Percentiles rank a stretch among this genome's conserved stretches.
Conservation (phyloP, 805 yeast genomes). For the Candida pseudofarinosa region DNA sequence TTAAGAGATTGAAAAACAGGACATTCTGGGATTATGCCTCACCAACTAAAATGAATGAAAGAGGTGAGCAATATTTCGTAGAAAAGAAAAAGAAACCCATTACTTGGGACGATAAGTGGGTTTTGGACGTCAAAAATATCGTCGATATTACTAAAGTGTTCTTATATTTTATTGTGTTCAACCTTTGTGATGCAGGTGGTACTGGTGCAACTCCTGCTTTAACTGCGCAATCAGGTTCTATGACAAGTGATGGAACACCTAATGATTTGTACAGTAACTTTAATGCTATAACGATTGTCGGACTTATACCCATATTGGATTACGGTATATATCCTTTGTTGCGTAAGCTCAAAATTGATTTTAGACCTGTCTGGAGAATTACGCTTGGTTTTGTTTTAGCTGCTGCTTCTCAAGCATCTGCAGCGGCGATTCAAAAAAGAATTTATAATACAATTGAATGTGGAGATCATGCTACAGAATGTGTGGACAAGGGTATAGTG, state of each 20-base stretch:
- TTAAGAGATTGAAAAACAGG: conserved; percentile 35
- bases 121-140: conserved; percentile 42
- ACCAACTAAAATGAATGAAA: conserved; percentile 40
- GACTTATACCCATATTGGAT: conserved; percentile 49
- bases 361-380: conserved; percentile 44
- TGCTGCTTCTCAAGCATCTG: conserved; percentile 44
- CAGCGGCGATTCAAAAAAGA: conserved; percentile 47
- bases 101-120: conserved; percentile 44
- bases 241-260: conserved; percentile 51
- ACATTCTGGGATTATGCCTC: conserved; percentile 48
- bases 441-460: conserved; percentile 50
- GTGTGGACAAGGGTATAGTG: conserved; percentile 17
- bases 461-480: conserved; percentile 42
- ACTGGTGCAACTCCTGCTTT: conserved; percentile 26
- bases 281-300: conserved; percentile 51
- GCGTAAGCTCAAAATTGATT: conserved; percentile 37
- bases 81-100: conserved; percentile 31
- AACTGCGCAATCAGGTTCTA: conserved; percentile 52
- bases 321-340: conserved; percentile 44
- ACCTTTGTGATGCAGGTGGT: conserved; percentile 43
- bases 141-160: conserved; percentile 44
- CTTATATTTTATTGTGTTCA: conserved; percentile 35
- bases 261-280: conserved; percentile 53
- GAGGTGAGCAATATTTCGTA: conserved; percentile 36
- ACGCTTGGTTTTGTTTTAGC: conserved; percentile 46